Base-by-base conservation (phyloP, 108 stramenopile genomes). In the Nitzschia sp. region DNA sequence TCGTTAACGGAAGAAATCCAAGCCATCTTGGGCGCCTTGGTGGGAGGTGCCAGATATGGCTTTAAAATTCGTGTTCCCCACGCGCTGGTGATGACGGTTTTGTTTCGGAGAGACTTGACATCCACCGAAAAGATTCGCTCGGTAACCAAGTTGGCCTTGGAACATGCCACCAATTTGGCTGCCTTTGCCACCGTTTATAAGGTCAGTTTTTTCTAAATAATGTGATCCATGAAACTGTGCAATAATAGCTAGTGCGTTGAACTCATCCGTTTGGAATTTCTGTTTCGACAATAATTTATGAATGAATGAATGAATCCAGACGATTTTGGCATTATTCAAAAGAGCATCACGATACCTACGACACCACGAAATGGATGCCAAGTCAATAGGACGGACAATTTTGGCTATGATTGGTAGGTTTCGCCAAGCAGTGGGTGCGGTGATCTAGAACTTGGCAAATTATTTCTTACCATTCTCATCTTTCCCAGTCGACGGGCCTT, bases 181-280 rank as follows among this genome's bases (percentile, higher is more conserved):
- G 53, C 76, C n/a, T 94, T 94, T 80, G 92, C 92, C 2, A 76
- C 82, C 53, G 71, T 87, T 28, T 94, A 94, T 72, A 94, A 94
- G 77, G 77, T 85, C 8, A 22, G 75, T 23, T 23, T 52, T 58
- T 15, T 66, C 17, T 13, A 8, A 36, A 53, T 2, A 22, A 41
- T 66, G 30, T 41, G 38, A 41, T 41, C 9, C 9, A 41, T 41
- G n/a, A n/a, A n/a, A n/a, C n/a, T n/a, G n/a, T n/a, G n/a, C n/a
- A n/a, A n/a, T n/a, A n/a, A n/a, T n/a, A n/a, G n/a, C n/a, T n/a
- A n/a, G n/a, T n/a, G n/a, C n/a, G n/a, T n/a, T n/a, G n/a, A n/a
- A n/a, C n/a, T n/a, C n/a, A n/a, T n/a, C 13, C 9, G 38, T 9
- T 41, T 13, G 38, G 38, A 41, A 41, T 41, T 6, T 13, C 38